A percentile compares a stretch with the other conserved stretches of the same genome.
phyloP scores from a whole-genome alignment of 164 flowering plant species.

The Nelumbo lutea region DNA sequence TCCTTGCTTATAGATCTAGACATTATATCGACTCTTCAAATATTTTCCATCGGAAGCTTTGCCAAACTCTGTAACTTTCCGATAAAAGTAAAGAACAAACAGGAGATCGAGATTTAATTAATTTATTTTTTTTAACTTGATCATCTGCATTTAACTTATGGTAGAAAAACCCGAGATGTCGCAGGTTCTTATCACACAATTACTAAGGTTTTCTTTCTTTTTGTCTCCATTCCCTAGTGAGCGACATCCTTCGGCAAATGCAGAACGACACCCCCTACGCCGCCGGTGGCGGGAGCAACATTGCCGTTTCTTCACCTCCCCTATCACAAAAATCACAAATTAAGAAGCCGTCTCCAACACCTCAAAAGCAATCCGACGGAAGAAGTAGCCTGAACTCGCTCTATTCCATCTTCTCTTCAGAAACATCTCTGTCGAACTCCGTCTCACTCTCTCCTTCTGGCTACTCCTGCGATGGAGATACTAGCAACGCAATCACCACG shows the following conservation, averaged over 20 bases:
- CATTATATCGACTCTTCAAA: no score
- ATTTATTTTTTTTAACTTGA: no score
- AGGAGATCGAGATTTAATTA: no score
- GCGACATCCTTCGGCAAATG: constrained; percentile 22
- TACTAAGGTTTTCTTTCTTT: neutral
- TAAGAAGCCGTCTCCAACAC: constrained; percentile 1
- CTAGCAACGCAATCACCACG: constrained; percentile 7
- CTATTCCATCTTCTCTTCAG: constrained; percentile 21
- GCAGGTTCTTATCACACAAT: no score
- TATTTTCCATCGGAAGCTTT: no score
- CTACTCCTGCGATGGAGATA: constrained; percentile 20
- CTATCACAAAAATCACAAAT: neutral
- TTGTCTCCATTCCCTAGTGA: neutral
- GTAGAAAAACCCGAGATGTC: no score
- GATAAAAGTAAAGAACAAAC: no score
- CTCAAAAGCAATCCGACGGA: constrained; percentile 7
- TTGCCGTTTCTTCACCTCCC: constrained; percentile 6
- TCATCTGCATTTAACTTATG: no score
- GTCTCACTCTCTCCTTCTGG: constrained; percentile 24
- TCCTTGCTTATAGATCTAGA: no score
- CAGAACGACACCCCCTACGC: constrained; percentile 25
- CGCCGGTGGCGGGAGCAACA: constrained; percentile 19
- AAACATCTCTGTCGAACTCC: constrained; percentile 19
- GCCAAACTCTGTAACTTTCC: no score
- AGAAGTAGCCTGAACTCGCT: constrained; percentile 18